phyloP scores from a whole-genome alignment of 352 stramenopile species.

The Phytophthora litchii region DNA sequence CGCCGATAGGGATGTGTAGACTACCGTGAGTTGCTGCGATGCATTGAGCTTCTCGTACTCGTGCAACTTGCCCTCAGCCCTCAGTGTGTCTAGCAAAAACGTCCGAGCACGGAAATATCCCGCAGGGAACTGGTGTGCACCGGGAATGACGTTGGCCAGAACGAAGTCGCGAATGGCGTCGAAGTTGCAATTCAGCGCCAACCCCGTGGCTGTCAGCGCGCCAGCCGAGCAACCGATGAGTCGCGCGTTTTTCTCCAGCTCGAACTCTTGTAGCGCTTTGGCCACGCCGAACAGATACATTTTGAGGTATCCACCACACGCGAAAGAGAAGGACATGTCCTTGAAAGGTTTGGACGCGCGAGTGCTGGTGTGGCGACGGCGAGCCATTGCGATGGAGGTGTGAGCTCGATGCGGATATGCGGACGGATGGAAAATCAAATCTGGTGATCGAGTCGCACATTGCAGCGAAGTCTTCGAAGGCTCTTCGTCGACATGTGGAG shows the following conservation, averaged over 20 bases:
- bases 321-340: conserved; percentile 77
- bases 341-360: conserved; percentile 1
- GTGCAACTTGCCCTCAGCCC: conserved; percentile 45
- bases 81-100: conserved; percentile 66
- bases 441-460: conserved; percentile 11
- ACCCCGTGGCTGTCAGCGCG: conserved; percentile 68
- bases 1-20: conserved; percentile 74
- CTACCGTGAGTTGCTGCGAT: conserved; percentile 55
- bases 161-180: conserved; percentile 72
- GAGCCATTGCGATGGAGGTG: conserved; percentile 12
- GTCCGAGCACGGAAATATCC: conserved; percentile 69
- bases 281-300: conserved; percentile 89
- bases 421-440: conserved; percentile 11
- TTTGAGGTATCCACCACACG: conserved; percentile 86
- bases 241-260: conserved; percentile 59
- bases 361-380: background rate
- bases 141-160: conserved; percentile 57
- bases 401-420: conserved; percentile 1
- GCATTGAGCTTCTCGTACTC: conserved; percentile 57
- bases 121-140: conserved; percentile 48
- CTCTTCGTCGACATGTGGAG: conserved; percentile 21
- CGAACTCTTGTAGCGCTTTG: conserved; percentile 81
- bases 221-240: conserved; percentile 84
- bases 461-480: background rate
- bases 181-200: conserved; percentile 77